phyloP scores from a whole-genome alignment of 208 protist species.

The Acanthamoeba castellanii region DNA sequence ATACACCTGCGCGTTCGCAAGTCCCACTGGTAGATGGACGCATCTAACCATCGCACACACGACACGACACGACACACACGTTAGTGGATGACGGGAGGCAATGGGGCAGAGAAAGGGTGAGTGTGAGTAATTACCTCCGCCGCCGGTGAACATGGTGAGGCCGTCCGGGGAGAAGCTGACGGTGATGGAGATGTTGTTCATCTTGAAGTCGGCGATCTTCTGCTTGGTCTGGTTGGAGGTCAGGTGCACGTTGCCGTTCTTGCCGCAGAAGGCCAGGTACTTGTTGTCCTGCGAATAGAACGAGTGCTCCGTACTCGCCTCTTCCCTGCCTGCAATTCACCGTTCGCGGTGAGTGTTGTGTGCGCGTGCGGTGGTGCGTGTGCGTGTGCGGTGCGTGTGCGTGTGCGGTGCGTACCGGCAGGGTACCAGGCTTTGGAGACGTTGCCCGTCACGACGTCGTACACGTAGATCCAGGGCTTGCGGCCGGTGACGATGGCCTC shows the following conservation, averaged over 20 bases:
- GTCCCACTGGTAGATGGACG: constrained; percentile 67
- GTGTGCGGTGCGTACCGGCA: not conserved
- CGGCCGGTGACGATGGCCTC: constrained; percentile 35
- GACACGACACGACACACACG: too few species aligned
- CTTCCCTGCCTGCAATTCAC: not conserved
- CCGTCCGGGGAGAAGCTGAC: not conserved
- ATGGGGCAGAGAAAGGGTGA: not conserved
- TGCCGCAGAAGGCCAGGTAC: constrained; percentile 77
- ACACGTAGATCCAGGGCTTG: constrained; percentile 71
- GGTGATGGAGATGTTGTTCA: constrained; percentile 27
- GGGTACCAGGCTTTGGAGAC: not conserved
- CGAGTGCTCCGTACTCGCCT: not conserved
- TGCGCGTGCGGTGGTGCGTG: not conserved
- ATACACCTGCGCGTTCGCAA: constrained; percentile 67
- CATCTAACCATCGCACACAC: not conserved
- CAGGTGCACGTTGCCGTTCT: constrained; percentile 77
- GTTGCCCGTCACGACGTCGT: constrained; percentile 73
- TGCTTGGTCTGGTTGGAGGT: constrained; percentile 71
- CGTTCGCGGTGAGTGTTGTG: not conserved
- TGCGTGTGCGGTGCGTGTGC: too few species aligned
- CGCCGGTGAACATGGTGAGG: not conserved
- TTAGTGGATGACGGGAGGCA: not conserved
- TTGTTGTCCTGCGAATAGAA: constrained; percentile 74
- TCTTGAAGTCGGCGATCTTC: constrained; percentile 7
- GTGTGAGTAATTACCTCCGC: not conserved